Evolutionary conservation across 2,329 filamentous ascomycete genomes (phyloP).

Genomic region (Alternaria viburni): DNA sequence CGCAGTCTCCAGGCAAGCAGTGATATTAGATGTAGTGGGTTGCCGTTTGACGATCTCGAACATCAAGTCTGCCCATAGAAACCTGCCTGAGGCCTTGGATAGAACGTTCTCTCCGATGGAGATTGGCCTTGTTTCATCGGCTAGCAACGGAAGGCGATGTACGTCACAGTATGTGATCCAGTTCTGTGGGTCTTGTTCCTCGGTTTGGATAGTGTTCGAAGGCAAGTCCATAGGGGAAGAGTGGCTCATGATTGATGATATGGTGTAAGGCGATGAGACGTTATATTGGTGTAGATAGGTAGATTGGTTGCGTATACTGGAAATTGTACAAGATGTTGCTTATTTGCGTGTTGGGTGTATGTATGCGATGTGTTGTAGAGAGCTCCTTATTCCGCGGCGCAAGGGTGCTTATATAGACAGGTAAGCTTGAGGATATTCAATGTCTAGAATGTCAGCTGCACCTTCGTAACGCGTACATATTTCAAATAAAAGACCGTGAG

Average conservation of each 20-base stretch:
- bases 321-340: background rate
- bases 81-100: background rate
- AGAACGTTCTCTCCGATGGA: background rate
- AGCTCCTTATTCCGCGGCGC: background rate
- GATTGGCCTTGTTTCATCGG: background rate
- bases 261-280: no score
- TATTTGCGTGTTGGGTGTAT: background rate
- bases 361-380: background rate
- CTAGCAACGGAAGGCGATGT: background rate
- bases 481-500: background rate
- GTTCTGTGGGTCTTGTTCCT: background rate
- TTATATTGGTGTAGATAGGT: background rate
- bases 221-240: no score
- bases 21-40: background rate
- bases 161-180: background rate
- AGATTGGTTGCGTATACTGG: background rate
- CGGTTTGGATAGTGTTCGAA: no score
- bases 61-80: background rate
- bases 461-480: background rate
- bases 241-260: background rate
- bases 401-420: background rate
- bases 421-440: background rate
- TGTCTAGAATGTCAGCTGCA: background rate
- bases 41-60: conserved; percentile 1
- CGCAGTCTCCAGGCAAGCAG: background rate